Conservation (phyloP, 441 rosid species). For the Populus hybrid region DNA sequence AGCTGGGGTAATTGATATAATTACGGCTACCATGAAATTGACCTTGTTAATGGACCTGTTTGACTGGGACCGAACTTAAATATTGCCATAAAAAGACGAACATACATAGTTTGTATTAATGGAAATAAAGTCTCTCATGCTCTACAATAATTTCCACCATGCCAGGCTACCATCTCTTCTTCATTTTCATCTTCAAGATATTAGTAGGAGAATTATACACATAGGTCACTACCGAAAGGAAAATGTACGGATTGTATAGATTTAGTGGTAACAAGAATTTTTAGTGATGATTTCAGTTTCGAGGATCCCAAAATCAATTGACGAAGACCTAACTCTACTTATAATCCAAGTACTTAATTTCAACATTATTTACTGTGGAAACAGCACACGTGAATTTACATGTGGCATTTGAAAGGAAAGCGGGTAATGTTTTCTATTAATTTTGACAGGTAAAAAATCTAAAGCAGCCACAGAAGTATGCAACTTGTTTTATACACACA, state of each 20-base stretch:
- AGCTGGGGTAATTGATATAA: neutral
- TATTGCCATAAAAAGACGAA: neutral
- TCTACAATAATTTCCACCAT: neutral
- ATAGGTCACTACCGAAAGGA: too few species aligned
- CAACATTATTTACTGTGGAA: neutral
- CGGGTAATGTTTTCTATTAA: too few species aligned
- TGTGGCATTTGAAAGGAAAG: neutral
- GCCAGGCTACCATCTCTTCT: neutral
- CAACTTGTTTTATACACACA: neutral
- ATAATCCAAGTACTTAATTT: neutral
- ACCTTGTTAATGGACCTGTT: slow-evolving; percentile 10
- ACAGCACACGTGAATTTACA: neutral
- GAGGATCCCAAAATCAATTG: neutral
- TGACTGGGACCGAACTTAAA: slow-evolving; percentile 1
- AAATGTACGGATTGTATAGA: too few species aligned
- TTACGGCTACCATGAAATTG: neutral
- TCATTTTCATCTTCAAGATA: neutral
- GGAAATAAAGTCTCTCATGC: neutral
- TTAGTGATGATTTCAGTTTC: too few species aligned
- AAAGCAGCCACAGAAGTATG: neutral
- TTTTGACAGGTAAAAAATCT: neutral
- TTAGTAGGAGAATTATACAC: too few species aligned
- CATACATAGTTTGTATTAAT: neutral
- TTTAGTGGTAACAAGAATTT: neutral
- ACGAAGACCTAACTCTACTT: neutral